phyloP scores from a whole-genome alignment of 352 stramenopile species.

The Pythium plurisporium region DNA sequence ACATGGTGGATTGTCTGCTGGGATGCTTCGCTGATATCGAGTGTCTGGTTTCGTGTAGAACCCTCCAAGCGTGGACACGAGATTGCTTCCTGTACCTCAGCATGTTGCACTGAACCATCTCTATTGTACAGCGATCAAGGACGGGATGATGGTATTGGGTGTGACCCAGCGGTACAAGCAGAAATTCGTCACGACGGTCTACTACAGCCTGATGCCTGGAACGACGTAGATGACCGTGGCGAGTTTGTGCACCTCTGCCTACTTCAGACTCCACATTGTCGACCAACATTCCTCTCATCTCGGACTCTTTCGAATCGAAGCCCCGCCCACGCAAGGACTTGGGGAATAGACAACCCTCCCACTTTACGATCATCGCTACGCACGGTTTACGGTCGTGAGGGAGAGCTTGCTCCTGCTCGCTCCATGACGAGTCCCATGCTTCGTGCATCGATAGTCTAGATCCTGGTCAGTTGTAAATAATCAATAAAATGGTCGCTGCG shows the following conservation, averaged over 20 bases:
- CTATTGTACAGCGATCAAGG: constrained; percentile 98
- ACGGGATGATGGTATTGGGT: constrained; percentile 99
- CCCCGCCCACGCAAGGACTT: background rate
- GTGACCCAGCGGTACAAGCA: constrained; percentile 97
- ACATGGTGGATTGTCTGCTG: background rate
- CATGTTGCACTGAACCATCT: constrained; percentile 99
- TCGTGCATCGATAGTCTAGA: background rate
- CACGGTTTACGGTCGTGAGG: background rate
- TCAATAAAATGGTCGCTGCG: constrained; percentile 3
- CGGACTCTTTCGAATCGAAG: background rate
- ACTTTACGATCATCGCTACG: no score
- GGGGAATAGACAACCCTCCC: background rate
- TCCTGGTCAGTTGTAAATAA: constrained; percentile 6
- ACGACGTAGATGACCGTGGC: constrained; percentile 39
- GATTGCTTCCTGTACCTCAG: constrained; percentile 95
- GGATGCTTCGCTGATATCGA: background rate
- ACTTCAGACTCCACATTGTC: background rate
- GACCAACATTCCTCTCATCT: background rate
- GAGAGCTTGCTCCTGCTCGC: background rate
- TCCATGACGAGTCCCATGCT: background rate
- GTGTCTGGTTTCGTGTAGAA: constrained; percentile 37
- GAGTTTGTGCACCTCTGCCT: background rate
- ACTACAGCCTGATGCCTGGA: constrained; percentile 93
- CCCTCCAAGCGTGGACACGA: constrained; percentile 92
- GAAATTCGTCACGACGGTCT: constrained; percentile 98